Evolutionary conservation across 768 basidiomycete genomes (phyloP).

Genomic region (Royoungia palumana): DNA sequence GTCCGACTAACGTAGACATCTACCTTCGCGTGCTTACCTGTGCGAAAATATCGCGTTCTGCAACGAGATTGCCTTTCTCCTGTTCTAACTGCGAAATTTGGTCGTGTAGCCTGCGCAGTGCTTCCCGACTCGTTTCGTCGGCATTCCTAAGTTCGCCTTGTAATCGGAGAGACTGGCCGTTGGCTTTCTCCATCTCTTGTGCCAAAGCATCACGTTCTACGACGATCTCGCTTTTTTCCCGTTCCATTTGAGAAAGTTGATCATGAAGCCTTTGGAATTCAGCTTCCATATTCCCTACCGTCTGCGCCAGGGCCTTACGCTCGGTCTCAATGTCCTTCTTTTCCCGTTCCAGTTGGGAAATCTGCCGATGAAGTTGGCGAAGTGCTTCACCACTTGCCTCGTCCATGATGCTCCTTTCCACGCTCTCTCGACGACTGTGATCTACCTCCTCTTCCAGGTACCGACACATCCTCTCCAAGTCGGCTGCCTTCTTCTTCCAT

Average conservation of each 20-base stretch:
- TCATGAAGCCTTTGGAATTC: slow-evolving; percentile 37
- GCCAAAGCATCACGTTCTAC: slow-evolving; percentile 30
- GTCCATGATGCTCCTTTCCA: slow-evolving; percentile 81
- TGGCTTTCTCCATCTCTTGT: slow-evolving; percentile 39
- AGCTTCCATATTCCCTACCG: slow-evolving; percentile 47
- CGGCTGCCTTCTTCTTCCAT: slow-evolving; percentile 77
- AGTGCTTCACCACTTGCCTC: slow-evolving; percentile 77
- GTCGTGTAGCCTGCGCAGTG: slow-evolving; percentile 27
- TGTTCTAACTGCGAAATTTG: slow-evolving; percentile 11
- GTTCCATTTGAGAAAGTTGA: slow-evolving; percentile 12
- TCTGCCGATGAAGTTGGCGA: slow-evolving; percentile 74
- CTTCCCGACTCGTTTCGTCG: slow-evolving; percentile 42
- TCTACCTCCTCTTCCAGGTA: slow-evolving; percentile 86
- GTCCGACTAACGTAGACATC: slow-evolving; percentile 18
- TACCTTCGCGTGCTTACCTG: slow-evolving; percentile 42
- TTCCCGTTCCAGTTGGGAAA: slow-evolving; percentile 71
- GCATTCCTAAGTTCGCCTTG: not conserved
- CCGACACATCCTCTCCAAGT: slow-evolving; percentile 65
- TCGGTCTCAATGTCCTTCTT: slow-evolving; percentile 48
- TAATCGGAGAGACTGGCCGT: slow-evolving; percentile 27
- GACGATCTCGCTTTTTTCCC: slow-evolving; percentile 56
- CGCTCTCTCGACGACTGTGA: slow-evolving; percentile 71
- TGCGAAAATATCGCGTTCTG: slow-evolving; percentile 25
- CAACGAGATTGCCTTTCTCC: slow-evolving; percentile 59
- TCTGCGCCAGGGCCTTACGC: slow-evolving; percentile 36